phyloP scores from a whole-genome alignment of 1,284 basidiomycete genomes.

The Ustilago curta region DNA sequence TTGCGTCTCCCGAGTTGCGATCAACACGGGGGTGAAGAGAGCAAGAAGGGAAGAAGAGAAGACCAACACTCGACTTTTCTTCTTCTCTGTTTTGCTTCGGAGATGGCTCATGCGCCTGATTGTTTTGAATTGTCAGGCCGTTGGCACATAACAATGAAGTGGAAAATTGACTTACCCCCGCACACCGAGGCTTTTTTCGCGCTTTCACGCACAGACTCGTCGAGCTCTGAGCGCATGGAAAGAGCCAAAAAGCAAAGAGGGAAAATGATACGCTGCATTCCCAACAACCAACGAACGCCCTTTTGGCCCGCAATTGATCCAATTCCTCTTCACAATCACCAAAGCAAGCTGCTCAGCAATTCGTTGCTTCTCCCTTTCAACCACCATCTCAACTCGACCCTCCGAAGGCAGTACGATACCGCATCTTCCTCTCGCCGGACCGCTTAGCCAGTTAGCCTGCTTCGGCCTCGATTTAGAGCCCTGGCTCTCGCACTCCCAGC shows the following conservation, averaged over 20 bases:
- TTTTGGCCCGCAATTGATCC: neutral
- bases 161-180: conserved; percentile 7
- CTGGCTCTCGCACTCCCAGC: too few species aligned
- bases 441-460: neutral
- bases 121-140: neutral
- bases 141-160: neutral
- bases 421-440: neutral
- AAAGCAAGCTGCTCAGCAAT: neutral
- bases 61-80: conserved; percentile 25
- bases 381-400: neutral
- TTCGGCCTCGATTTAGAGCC: neutral
- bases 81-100: neutral
- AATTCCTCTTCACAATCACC: neutral
- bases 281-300: too few species aligned
- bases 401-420: neutral
- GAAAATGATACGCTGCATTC: conserved; percentile 10
- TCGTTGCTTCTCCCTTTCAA: neutral
- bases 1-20: neutral
- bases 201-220: conserved; percentile 38
- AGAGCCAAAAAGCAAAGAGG: neutral
- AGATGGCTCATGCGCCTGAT: conserved; percentile 7
- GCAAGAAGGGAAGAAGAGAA: neutral
- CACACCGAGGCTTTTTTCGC: neutral
- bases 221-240: conserved; percentile 9
- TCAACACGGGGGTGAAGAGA: neutral